Base-by-base conservation (phyloP, 106 monocot species). In the Acorus calamus region DNA sequence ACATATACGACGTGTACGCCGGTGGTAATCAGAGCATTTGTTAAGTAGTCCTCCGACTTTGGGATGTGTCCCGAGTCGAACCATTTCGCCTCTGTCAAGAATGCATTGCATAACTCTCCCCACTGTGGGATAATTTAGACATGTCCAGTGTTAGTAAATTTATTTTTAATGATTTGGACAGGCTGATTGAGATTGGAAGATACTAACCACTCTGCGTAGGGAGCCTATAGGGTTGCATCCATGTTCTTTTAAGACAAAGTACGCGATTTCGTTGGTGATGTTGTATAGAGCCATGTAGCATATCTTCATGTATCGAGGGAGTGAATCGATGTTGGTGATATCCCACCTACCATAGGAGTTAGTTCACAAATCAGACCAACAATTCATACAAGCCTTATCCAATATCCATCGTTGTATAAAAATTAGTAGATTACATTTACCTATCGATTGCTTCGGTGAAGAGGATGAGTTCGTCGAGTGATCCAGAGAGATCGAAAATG, bases 31-130 rank as follows among this genome's bases (percentile, higher is more conserved):
- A 64, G 43, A 1, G 57, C 84, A 76, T 80, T 84, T 14, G 49
- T 66, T 48, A 80, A 60, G 64, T 80, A 80, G 1, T 77, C 77
- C 7, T 74, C 67, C 7, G 69, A 8, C 6, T 10, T 61, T 2
- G 85, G 85, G 10, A 74, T 55, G 2, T 74, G 55, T 7, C 56
- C 62, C 1, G 71, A 59, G 10, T 63, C 9, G 42, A 77, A 74
- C 85, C 85, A 84, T 65, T 56, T 70, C 51, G 80, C 66, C 64
- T 84, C 84, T 7, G 67, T 3, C 58, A 80, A 14, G 57, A 84
- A 80, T 53, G 73, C 80, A 53, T 80, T 59, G 66, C 61, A 77
- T 43, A 80, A 51, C n/a, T 7, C 57, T 64, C 50, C 13, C 79
- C 75, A 79, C 83, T 28, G 28, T 84, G 50, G 14, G 4, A 56